phyloP scores from a whole-genome alignment of 1,284 basidiomycete species.

The Baeospora myosura region DNA sequence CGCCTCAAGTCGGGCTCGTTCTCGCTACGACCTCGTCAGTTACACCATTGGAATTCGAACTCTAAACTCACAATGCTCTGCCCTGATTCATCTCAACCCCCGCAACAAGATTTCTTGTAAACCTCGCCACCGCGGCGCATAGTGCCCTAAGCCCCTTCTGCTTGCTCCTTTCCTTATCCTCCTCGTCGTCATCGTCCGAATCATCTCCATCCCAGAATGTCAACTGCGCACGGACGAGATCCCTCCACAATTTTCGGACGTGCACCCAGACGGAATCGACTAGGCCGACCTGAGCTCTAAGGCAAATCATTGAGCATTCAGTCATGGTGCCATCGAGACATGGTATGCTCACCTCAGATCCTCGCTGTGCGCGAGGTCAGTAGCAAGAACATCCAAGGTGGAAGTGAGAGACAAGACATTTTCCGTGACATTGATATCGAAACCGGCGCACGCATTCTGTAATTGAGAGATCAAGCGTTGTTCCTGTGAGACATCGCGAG shows the following conservation, averaged over 20 bases:
- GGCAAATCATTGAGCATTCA: background rate
- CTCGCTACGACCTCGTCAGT: conserved; percentile 32
- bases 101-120: conserved; percentile 73
- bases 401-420: conserved; percentile 23
- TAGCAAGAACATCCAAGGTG: conserved; percentile 37
- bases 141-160: conserved; percentile 28
- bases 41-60: background rate
- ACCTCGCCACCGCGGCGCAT: conserved; percentile 50
- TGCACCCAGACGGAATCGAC: conserved; percentile 44
- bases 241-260: conserved; percentile 48
- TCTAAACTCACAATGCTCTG: conserved; percentile 51
- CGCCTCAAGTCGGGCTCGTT: conserved; percentile 56
- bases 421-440: conserved; percentile 27
- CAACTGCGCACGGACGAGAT: conserved; percentile 34
- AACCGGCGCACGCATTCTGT: conserved; percentile 28
- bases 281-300: conserved; percentile 38
- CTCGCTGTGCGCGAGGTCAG: conserved; percentile 37
- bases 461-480: conserved; percentile 27
- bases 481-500: conserved; percentile 6
- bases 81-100: conserved; percentile 58
- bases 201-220: conserved; percentile 42
- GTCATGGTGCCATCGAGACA: background rate
- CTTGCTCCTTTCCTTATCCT: conserved; percentile 20
- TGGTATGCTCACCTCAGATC: conserved; percentile 32
- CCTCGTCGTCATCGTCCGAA: conserved; percentile 30